Percentiles rank a stretch among this genome's conserved stretches.
These are phyloP conservation scores for Pseudogymnoascus sp. DNA, from an alignment of 2,329 filamentous ascomycete species.

Conservation along the genomic window DNA sequence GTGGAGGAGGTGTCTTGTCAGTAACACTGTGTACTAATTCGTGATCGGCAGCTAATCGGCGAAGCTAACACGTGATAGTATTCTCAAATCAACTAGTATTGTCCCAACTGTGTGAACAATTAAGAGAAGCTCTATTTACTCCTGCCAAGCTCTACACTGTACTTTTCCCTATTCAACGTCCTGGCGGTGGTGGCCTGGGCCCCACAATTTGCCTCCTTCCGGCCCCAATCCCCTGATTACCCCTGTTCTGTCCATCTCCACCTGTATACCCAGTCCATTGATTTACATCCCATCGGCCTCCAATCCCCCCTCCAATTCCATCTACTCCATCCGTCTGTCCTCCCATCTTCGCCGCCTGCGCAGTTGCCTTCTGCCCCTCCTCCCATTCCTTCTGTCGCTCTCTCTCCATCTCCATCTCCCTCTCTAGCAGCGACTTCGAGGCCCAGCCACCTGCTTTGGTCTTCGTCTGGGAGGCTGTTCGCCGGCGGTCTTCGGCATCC, in stretches of 20 bases:
- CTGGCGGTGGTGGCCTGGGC: conserved; percentile 53
- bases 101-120: neutral
- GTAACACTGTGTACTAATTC: neutral
- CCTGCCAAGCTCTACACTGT: neutral
- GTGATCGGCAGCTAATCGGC: neutral
- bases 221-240: conserved; percentile 56
- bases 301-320: conserved; percentile 57
- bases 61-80: neutral
- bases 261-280: conserved; percentile 69
- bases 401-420: conserved; percentile 52
- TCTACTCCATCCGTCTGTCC: conserved; percentile 43
- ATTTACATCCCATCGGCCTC: conserved; percentile 64
- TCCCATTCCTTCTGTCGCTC: conserved; percentile 60
- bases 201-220: conserved; percentile 72
- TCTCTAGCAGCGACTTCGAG: conserved; percentile 45
- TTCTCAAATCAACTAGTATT: neutral
- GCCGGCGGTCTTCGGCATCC: conserved; percentile 40
- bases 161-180: conserved; percentile 16
- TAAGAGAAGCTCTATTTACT: neutral
- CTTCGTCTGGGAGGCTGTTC: conserved; percentile 38
- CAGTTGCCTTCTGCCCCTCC: conserved; percentile 58
- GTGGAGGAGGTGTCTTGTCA: neutral
- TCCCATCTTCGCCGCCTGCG: conserved; percentile 42
- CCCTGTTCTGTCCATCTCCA: conserved; percentile 65
- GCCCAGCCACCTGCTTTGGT: conserved; percentile 46